Evolutionary conservation across 2,329 filamentous ascomycete genomes (phyloP), one percentile per base, ranked within the genome.

Genomic region (Rachicladosporium sp.): DNA sequence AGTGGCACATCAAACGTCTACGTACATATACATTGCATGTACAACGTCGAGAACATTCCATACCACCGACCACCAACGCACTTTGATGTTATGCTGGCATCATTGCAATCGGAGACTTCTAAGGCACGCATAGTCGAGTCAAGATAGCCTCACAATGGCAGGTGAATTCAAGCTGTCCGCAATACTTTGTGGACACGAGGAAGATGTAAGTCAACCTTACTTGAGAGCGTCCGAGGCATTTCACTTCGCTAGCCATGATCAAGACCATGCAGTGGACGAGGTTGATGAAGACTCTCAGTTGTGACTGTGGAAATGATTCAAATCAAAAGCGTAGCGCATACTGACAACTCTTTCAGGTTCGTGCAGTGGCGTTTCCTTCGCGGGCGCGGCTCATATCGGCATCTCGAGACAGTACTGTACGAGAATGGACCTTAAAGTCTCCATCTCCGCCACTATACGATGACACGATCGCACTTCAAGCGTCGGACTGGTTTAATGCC

Each of bases 131-230:
- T 11, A n/a, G 31, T 13, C 12, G 29, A 32, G 15, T 32, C 9
- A 15, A 33, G 7, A 36, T 3, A 27, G 23, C 23, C 9, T 12
- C 47, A 56, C 52, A 49, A 88, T 89, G 82, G 68, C 73, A 11
- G 47, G 44, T 62, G 80, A 87, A 59, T 96, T 86, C 73, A 94
- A 89, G 73, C 78, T 98, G 56, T 93, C 91, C 46, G 87, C 89
- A 51, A 82, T 85, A 57, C 74, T 98, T 50, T 69, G 78, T 51
- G 89, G 86, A 56, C 91, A 98, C 61, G 82, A 91, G 62, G 82
- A 91, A 60, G 91, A 98, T 76, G 91, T 95, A 71, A 64, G 79
- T 62, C 44, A 42, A 9, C 23, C 23, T 27, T 27, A 27, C 23
- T 27, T 27, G 23, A 27, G 4, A 27, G 23, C 23, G 6, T 6